Percentiles rank a stretch among this genome's conserved stretches.
Evolutionary conservation across 176 grass and related monocot species (phyloP).

Genomic region (Rhynchospora tenuis): DNA sequence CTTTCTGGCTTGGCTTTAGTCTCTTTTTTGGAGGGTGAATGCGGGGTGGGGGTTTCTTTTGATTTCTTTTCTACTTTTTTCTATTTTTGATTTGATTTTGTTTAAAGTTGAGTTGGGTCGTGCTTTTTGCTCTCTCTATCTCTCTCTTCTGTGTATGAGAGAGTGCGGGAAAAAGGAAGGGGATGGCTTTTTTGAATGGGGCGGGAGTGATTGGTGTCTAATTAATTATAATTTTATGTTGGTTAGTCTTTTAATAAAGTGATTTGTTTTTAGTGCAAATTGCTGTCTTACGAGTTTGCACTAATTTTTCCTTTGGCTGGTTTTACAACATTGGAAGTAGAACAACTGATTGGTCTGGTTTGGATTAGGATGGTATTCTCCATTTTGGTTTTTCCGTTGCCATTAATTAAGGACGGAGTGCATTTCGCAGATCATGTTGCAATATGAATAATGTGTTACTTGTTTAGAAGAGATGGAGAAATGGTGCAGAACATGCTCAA

Average conservation of each 20-base stretch:
- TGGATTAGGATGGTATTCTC: neutral
- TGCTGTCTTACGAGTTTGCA: neutral
- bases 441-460: no score
- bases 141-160: neutral
- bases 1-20: slow-evolving; percentile 51
- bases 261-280: neutral
- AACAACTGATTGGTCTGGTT: neutral
- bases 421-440: no score
- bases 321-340: neutral
- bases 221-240: slow-evolving; percentile 10
- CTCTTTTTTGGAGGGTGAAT: slow-evolving; percentile 16
- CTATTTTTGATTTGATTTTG: slow-evolving; percentile 19
- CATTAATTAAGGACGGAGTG: no score
- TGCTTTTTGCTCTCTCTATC: slow-evolving; percentile 19
- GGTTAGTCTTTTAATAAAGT: slow-evolving; percentile 3
- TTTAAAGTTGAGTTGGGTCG: slow-evolving; percentile 17
- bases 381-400: neutral
- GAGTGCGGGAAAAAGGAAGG: slow-evolving; percentile 12
- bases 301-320: neutral
- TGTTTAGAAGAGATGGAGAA: no score
- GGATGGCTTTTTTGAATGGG: slow-evolving; percentile 20
- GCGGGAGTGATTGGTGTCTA: slow-evolving; percentile 8
- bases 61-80: slow-evolving; percentile 12
- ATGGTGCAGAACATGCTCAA: no score
- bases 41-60: slow-evolving; percentile 12